phyloP scores from a whole-genome alignment of 2,329 filamentous ascomycete genomes.

The Aureobasidium sp. region DNA sequence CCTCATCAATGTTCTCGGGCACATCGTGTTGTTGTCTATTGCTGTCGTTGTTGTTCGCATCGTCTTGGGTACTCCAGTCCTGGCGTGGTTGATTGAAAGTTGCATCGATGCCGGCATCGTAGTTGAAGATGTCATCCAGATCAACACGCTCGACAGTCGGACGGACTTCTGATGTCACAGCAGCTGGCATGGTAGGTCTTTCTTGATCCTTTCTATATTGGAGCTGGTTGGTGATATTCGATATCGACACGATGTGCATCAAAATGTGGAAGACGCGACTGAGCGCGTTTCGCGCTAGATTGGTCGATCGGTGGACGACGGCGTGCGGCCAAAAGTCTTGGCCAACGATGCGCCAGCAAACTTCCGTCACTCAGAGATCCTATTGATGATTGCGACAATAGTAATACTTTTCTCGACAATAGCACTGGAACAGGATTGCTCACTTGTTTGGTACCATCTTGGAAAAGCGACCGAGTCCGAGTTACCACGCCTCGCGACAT shows the following conservation, averaged over 20 bases:
- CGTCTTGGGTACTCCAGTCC: not conserved
- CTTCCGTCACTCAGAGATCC: not conserved
- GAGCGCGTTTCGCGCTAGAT: not conserved
- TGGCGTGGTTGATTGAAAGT: constrained; percentile 32
- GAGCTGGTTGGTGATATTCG: not conserved
- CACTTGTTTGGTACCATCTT: not conserved
- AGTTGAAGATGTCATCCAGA: constrained; percentile 65
- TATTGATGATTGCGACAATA: not conserved
- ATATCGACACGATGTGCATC: not conserved
- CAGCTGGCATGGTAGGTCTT: constrained; percentile 20
- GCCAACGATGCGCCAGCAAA: not conserved
- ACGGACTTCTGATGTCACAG: constrained; percentile 17
- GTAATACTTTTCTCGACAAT: not conserved
- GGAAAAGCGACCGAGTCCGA: not conserved
- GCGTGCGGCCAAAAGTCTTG: not conserved
- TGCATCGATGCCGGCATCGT: constrained; percentile 53
- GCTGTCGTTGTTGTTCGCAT: constrained; percentile 36
- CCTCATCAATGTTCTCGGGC: constrained; percentile 65
- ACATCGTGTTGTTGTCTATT: constrained; percentile 20
- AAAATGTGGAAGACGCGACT: constrained; percentile 7
- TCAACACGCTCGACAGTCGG: constrained; percentile 31
- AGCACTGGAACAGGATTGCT: not conserved
- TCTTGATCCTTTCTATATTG: not conserved
- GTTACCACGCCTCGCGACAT: not conserved
- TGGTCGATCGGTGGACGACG: not conserved